A percentile compares a stretch with the other conserved stretches of the same genome.
phyloP scores from a whole-genome alignment of 1,139 yeast species.

The Hansenula sp. region DNA sequence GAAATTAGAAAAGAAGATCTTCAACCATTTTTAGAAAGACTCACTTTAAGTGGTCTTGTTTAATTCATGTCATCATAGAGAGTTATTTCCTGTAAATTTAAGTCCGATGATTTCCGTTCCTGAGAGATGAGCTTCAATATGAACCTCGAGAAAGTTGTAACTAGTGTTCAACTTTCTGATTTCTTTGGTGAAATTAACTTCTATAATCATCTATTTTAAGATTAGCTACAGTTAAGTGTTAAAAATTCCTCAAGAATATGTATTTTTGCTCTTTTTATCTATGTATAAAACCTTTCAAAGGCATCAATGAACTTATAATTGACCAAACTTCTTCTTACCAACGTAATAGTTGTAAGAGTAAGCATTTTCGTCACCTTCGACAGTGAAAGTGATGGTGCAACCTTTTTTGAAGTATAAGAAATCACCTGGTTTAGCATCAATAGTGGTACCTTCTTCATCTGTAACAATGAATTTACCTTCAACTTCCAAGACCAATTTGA shows the following conservation, averaged over 20 bases:
- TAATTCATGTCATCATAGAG: conserved; percentile 8
- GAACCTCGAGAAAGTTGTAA: too few species aligned
- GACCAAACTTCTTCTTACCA: conserved; percentile 29
- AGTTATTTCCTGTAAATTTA: not conserved
- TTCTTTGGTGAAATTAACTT: too few species aligned
- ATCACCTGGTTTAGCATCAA: conserved; percentile 42
- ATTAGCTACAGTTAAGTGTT: too few species aligned
- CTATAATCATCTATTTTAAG: too few species aligned
- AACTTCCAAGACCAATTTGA: conserved; percentile 46
- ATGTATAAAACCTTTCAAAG: not conserved
- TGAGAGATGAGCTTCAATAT: too few species aligned
- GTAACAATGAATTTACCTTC: conserved; percentile 32
- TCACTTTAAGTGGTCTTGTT: conserved; percentile 49
- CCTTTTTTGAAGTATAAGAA: conserved; percentile 43
- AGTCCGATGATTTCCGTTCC: too few species aligned
- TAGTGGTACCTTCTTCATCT: conserved; percentile 44
- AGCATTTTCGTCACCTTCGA: conserved; percentile 35
- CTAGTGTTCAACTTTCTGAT: too few species aligned
- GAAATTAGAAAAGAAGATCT: conserved; percentile 87
- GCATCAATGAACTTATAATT: conserved; percentile 7
- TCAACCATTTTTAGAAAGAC: conserved; percentile 78
- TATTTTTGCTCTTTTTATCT: not conserved
- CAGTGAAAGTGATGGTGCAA: conserved; percentile 40
- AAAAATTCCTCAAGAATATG: not conserved
- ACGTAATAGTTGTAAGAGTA: conserved; percentile 52